These are phyloP conservation scores for Cystobasidium onofrii DNA, from an alignment of 768 basidiomycete species.

Conservation along the genomic window DNA sequence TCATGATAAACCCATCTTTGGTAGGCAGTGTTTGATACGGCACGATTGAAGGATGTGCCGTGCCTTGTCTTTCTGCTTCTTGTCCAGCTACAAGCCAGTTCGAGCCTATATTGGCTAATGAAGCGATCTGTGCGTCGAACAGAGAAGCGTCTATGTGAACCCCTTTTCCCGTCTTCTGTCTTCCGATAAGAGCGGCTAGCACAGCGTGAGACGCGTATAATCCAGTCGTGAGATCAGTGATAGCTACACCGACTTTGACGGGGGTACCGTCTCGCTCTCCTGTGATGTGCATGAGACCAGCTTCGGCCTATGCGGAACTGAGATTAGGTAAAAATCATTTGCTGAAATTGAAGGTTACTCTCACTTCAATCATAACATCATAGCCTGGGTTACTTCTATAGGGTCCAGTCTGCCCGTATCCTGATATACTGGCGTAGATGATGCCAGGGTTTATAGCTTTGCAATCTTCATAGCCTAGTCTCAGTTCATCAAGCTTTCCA, in stretches of 20 bases:
- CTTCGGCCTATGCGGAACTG: constrained; percentile 67
- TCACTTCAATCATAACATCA: constrained; percentile 32
- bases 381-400: constrained; percentile 75
- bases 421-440: constrained; percentile 76
- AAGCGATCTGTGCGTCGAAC: constrained; percentile 72
- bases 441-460: constrained; percentile 65
- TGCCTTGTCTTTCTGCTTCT: constrained; percentile 80
- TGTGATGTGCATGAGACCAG: constrained; percentile 61
- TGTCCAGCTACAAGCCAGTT: constrained; percentile 81
- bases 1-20: constrained; percentile 80
- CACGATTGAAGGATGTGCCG: constrained; percentile 85
- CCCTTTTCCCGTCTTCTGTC: constrained; percentile 74
- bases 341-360: too few species aligned
- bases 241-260: constrained; percentile 90
- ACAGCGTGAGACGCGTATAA: constrained; percentile 88
- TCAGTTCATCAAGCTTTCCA: constrained; percentile 71
- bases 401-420: constrained; percentile 83
- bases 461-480: constrained; percentile 78
- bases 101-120: constrained; percentile 46
- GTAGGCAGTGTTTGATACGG: constrained; percentile 72
- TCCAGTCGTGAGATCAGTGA: constrained; percentile 63
- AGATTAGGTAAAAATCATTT: neutral
- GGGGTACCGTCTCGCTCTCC: constrained; percentile 79
- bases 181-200: constrained; percentile 76
- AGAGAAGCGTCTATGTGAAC: constrained; percentile 87